Evolutionary conservation across 352 stramenopile genomes (phyloP), one percentile per base, ranked within the genome.

Genomic region (Phytophthora brassicae): DNA sequence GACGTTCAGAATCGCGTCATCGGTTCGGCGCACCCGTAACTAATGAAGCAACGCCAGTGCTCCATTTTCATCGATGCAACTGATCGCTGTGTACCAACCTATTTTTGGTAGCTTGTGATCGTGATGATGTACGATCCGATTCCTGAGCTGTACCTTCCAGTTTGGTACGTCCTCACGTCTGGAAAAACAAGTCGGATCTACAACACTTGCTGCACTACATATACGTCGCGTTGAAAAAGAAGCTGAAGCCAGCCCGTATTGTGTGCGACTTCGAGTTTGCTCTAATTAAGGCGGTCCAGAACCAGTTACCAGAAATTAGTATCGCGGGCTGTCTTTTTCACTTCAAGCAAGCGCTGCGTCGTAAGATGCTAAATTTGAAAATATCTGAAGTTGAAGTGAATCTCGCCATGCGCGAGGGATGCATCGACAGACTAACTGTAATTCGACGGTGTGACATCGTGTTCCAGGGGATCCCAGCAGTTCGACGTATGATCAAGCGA

Each of bases 281-380:
- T 11, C 41, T 48, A 35, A 44, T 55, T 12, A 56, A 62, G 26
- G 5, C 55, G 0, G 44, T 49, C 2, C 9, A 62, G n/a, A 20
- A 42, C 9, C 43, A 62, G 14, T 62, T 56, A 56, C 55, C 44
- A 43, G 44, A 56, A 22, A n/a, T 29, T 19, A 51, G 41, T 42
- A 52, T 56, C 35, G 24, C 48, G 33, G 35, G 44, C 3, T 62
- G 44, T n/a, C n/a, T n/a, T n/a, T n/a, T n/a, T n/a, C n/a, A n/a
- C n/a, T n/a, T n/a, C n/a, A n/a, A n/a, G n/a, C 45, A 63, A 20
- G 35, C 55, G 3, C 7, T 63, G 1, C 45, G 45, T 2, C 44
- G 44, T 2, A 50, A 56, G 31, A 50, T 56, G 35, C 26, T 56
- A 2, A 56, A 63, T 17, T 12, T 63, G 20, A 56, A 55, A 6